These are phyloP conservation scores for Helicostylum pulchrum DNA, from an alignment of 192 early-diverging fungal species.

Conservation along the genomic window DNA sequence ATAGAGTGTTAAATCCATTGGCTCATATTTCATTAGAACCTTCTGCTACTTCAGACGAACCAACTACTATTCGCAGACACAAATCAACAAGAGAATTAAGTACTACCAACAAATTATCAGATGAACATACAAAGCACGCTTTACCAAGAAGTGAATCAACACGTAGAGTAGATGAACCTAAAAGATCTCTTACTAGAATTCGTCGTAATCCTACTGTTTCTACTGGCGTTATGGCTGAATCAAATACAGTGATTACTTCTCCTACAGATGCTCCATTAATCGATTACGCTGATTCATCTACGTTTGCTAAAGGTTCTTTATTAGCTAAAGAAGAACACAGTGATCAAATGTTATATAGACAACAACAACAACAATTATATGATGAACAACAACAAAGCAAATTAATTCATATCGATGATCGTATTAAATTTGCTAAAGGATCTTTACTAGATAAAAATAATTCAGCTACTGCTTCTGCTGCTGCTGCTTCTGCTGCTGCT, in stretches of 20 bases:
- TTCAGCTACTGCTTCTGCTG: neutral
- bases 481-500: neutral
- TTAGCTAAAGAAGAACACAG: constrained; percentile 2
- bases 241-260: neutral
- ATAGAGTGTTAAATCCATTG: constrained; percentile 17
- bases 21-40: constrained; percentile 1
- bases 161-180: constrained; percentile 11
- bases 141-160: constrained; percentile 16
- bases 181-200: neutral
- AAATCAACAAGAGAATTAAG: constrained; percentile 19
- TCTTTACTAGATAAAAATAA: constrained; percentile 17
- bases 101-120: neutral
- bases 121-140: constrained; percentile 1
- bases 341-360: neutral
- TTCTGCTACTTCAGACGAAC: neutral
- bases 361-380: constrained; percentile 8
- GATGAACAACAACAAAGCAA: constrained; percentile 11
- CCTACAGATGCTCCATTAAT: constrained; percentile 2
- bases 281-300: constrained; percentile 9
- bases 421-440: constrained; percentile 19
- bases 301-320: constrained; percentile 18
- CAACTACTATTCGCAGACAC: constrained; percentile 12
- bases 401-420: constrained; percentile 27
- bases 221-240: neutral
- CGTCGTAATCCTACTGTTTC: constrained; percentile 4